Percentiles rank a stretch among this genome's conserved stretches.
Conservation (phyloP, 2,329 filamentous ascomycete species). For the Penicillium glabrum region DNA sequence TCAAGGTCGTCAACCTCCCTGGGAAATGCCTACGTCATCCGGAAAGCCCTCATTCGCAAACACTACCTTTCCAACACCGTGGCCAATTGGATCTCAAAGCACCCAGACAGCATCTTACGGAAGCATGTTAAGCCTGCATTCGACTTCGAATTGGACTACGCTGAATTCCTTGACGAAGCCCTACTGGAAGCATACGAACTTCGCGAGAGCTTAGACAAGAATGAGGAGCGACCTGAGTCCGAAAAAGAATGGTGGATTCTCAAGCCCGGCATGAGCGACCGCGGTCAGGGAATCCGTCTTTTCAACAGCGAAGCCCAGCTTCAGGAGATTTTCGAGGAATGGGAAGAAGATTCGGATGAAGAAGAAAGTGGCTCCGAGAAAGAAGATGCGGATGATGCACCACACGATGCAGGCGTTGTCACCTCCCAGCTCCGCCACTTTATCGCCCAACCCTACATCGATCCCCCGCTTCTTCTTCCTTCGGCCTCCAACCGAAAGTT, state of each 20-base stretch:
- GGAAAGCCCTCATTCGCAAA: constrained; percentile 94
- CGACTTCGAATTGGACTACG: constrained; percentile 92
- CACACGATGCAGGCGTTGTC: constrained; percentile 61
- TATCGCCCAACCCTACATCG: constrained; percentile 91
- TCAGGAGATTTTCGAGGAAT: constrained; percentile 84
- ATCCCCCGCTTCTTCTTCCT: constrained; percentile 75
- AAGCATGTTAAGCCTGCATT: constrained; percentile 74
- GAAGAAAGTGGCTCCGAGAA: constrained; percentile 37
- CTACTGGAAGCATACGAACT: constrained; percentile 88
- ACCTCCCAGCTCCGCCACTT: constrained; percentile 94
- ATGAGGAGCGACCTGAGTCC: constrained; percentile 63
- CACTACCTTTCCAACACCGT: constrained; percentile 87
- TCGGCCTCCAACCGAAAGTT: constrained; percentile 74
- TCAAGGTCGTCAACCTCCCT: constrained; percentile 62
- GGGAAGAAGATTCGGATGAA: constrained; percentile 70
- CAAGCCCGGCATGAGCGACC: constrained; percentile 96
- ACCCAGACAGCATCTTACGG: constrained; percentile 68
- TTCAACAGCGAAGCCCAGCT: constrained; percentile 84
- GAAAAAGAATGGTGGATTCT: constrained; percentile 91
- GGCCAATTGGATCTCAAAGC: constrained; percentile 80
- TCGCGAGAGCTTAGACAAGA: constrained; percentile 71
- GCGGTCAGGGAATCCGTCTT: constrained; percentile 86
- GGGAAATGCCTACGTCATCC: constrained; percentile 89
- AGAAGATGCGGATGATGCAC: constrained; percentile 40
- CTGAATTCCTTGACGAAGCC: constrained; percentile 93